Conservation (phyloP, 768 basidiomycete species). For the Boletellus ananiceps region DNA sequence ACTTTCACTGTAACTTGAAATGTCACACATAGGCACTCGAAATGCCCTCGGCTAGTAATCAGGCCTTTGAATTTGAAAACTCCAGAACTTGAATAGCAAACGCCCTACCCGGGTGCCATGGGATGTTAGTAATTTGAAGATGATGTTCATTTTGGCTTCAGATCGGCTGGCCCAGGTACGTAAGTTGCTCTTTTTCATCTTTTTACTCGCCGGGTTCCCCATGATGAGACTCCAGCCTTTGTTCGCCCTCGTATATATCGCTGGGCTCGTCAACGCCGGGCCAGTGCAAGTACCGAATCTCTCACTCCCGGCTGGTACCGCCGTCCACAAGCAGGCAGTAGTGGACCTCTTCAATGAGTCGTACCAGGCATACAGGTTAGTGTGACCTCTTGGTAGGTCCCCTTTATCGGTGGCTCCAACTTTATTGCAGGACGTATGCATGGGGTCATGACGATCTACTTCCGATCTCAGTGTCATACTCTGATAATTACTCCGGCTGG, state of each 20-base stretch:
- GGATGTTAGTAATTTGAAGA: no score
- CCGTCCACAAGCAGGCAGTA: conserved; percentile 37
- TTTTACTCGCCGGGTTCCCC: background rate
- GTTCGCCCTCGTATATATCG: conserved; percentile 7
- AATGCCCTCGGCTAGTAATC: no score
- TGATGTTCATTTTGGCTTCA: no score
- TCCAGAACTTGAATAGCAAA: no score
- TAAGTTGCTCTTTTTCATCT: no score
- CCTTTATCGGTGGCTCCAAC: conserved; percentile 7
- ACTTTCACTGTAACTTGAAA: no score
- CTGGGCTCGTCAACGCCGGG: conserved; percentile 10
- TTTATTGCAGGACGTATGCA: conserved; percentile 42
- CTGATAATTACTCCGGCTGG: conserved; percentile 38
- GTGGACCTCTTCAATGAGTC: conserved; percentile 47
- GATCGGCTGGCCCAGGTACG: no score
- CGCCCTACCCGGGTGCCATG: no score
- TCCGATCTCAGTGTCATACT: conserved; percentile 41
- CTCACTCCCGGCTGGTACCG: conserved; percentile 38
- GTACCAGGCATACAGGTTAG: conserved; percentile 54
- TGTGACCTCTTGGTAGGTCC: background rate
- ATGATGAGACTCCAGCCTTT: conserved; percentile 10
- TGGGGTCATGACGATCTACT: conserved; percentile 58
- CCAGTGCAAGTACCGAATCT: conserved; percentile 44
- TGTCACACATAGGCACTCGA: no score
- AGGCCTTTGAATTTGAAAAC: no score